Evolutionary conservation across 2,329 filamentous ascomycete genomes (phyloP).

Genomic region (Fusarium staphyleae): DNA sequence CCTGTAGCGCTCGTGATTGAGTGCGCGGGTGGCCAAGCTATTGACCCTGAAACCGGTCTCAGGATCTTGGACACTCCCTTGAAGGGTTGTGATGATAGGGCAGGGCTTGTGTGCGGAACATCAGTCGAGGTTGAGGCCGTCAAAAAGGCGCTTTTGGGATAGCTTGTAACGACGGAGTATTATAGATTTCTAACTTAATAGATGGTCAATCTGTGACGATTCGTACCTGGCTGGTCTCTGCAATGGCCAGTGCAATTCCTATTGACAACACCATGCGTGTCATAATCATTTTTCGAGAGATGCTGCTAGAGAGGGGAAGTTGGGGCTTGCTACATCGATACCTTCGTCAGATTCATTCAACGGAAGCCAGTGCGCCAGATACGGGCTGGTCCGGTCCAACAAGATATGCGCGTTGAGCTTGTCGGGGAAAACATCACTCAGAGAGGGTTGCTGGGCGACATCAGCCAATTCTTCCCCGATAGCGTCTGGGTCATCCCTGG

Average conservation of each 20-base stretch:
- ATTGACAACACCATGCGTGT: too few relatives aligned
- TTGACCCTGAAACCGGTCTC: slow-evolving; percentile 56
- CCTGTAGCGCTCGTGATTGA: slow-evolving; percentile 68
- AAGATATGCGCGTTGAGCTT: not conserved
- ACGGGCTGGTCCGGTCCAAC: slow-evolving; percentile 23
- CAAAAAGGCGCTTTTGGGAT: slow-evolving; percentile 26
- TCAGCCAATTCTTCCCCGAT: not conserved
- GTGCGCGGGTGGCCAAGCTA: slow-evolving; percentile 63
- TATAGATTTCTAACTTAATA: too few relatives aligned
- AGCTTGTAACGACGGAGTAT: too few relatives aligned
- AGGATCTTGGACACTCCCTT: slow-evolving; percentile 52
- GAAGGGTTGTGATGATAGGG: slow-evolving; percentile 56
- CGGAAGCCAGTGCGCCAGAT: slow-evolving; percentile 28
- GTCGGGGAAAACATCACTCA: slow-evolving; percentile 21
- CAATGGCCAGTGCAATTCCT: too few relatives aligned
- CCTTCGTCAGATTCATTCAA: not conserved
- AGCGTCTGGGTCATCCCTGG: slow-evolving; percentile 5
- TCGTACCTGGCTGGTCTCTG: too few relatives aligned
- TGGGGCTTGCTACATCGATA: slow-evolving; percentile 19
- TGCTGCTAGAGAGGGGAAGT: slow-evolving; percentile 12
- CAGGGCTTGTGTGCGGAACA: slow-evolving; percentile 59
- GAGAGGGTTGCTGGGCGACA: not conserved
- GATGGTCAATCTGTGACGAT: too few relatives aligned
- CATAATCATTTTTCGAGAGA: not conserved
- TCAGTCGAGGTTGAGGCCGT: slow-evolving; percentile 55